Evolutionary conservation across 2,329 filamentous ascomycete species (phyloP).

Genomic region (Paecilomyces variotii): DNA sequence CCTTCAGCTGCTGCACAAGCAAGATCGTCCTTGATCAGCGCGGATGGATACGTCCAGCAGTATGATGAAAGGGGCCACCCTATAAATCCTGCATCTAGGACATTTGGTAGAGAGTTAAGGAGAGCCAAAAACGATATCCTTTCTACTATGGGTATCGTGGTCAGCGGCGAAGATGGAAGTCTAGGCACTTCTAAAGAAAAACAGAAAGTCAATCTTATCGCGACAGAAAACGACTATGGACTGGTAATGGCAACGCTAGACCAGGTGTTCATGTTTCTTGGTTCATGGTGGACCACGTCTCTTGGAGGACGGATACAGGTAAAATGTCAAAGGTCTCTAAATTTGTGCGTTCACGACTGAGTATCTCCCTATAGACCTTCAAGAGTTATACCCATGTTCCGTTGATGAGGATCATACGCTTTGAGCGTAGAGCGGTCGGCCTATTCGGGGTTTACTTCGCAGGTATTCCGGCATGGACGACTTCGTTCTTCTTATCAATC

Average conservation of each 20-base stretch:
- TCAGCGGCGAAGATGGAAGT: slow-evolving; percentile 33
- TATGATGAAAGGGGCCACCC: slow-evolving; percentile 43
- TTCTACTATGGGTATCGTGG: slow-evolving; percentile 41
- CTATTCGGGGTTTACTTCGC: slow-evolving; percentile 31
- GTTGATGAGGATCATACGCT: slow-evolving; percentile 27
- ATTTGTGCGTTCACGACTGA: slow-evolving; percentile 1
- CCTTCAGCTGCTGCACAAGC: slow-evolving; percentile 12
- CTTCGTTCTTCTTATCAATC: slow-evolving; percentile 29
- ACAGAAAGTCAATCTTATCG: slow-evolving; percentile 29
- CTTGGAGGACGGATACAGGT: slow-evolving; percentile 32
- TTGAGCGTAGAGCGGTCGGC: slow-evolving; percentile 27
- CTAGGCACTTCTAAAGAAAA: slow-evolving; percentile 27
- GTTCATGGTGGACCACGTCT: slow-evolving; percentile 35
- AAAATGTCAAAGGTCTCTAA: slow-evolving; percentile 5
- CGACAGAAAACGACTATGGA: slow-evolving; percentile 37
- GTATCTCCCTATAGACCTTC: slow-evolving; percentile 23
- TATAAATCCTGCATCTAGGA: slow-evolving; percentile 35
- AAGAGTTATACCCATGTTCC: slow-evolving; percentile 29
- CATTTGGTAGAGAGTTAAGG: slow-evolving; percentile 30
- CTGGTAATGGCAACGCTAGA: slow-evolving; percentile 34
- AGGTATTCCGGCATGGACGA: slow-evolving; percentile 33
- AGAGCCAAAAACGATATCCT: slow-evolving; percentile 45
- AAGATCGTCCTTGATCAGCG: slow-evolving; percentile 20
- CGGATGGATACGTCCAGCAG: slow-evolving; percentile 38
- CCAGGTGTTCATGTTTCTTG: slow-evolving; percentile 32